Evolutionary conservation across 106 monocot species (phyloP).

Genomic region (Agapanthus africanus): DNA sequence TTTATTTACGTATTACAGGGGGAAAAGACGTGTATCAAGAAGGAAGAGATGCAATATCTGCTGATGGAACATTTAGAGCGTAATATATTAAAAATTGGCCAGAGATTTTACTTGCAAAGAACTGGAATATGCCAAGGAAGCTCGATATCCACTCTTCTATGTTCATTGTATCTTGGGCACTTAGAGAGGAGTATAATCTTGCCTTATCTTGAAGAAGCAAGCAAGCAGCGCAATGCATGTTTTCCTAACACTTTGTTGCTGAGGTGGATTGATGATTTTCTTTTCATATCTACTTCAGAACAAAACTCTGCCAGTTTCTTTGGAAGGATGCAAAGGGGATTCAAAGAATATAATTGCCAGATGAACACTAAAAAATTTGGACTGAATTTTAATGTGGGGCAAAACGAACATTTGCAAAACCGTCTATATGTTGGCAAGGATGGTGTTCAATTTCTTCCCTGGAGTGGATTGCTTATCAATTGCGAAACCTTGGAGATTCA

Average conservation of each 20-base stretch:
- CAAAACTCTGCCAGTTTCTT: constrained; percentile 51
- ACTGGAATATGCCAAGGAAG: constrained; percentile 85
- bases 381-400: constrained; percentile 50
- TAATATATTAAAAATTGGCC: constrained; percentile 48
- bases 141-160: constrained; percentile 61
- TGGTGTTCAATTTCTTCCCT: constrained; percentile 78
- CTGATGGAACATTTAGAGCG: constrained; percentile 57
- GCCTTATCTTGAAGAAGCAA: constrained; percentile 54
- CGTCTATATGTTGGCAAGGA: constrained; percentile 48
- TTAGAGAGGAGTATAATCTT: constrained; percentile 59
- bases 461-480: constrained; percentile 91
- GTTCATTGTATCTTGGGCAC: constrained; percentile 83
- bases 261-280: constrained; percentile 81
- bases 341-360: constrained; percentile 70
- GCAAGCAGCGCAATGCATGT: too few relatives aligned
- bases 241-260: constrained; percentile 34
- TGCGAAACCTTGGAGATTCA: constrained; percentile 75
- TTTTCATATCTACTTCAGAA: constrained; percentile 80
- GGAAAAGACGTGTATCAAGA: constrained; percentile 11
- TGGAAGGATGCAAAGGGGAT: constrained; percentile 62
- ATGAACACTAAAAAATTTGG: constrained; percentile 81
- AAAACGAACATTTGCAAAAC: constrained; percentile 8
- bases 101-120: constrained; percentile 59
- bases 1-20: constrained; percentile 27
- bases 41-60: constrained; percentile 27